Evolutionary conservation across 2,329 filamentous ascomycete genomes (phyloP).

Genomic region (Eutypella sp.): DNA sequence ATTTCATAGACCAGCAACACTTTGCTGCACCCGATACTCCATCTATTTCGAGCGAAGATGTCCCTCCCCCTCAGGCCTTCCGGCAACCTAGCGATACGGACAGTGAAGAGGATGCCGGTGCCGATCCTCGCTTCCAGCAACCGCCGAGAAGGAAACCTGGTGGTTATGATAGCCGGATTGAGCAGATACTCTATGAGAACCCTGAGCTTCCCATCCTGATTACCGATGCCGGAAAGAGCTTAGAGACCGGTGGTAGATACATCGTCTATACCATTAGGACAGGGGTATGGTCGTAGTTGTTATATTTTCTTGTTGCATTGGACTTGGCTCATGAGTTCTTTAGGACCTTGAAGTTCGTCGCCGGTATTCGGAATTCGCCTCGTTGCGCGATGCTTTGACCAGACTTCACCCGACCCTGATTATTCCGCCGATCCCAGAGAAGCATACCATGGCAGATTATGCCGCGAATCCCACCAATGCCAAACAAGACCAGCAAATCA

Average conservation of each 20-base stretch:
- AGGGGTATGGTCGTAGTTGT: conserved; percentile 56
- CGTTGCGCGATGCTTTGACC: conserved; percentile 80
- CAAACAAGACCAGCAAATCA: conserved; percentile 95
- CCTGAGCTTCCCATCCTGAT: conserved; percentile 87
- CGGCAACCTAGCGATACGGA: conserved; percentile 36
- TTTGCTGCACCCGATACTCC: conserved; percentile 68
- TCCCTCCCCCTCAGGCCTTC: conserved; percentile 35
- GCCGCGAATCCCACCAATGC: conserved; percentile 96
- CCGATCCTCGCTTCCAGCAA: conserved; percentile 34
- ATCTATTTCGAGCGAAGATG: conserved; percentile 64
- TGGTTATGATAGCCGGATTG: conserved; percentile 89
- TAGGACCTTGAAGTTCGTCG: conserved; percentile 93
- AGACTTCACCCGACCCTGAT: conserved; percentile 92
- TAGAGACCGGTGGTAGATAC: conserved; percentile 84
- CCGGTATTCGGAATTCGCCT: conserved; percentile 94
- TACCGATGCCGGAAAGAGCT: conserved; percentile 90
- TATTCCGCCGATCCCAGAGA: conserved; percentile 95
- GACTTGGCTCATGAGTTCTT: conserved; percentile 5
- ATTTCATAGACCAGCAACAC: conserved; percentile 42
- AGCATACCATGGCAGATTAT: conserved; percentile 98
- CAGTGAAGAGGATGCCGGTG: conserved; percentile 44
- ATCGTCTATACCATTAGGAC: conserved; percentile 98
- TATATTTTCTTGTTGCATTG: not conserved
- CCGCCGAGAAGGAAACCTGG: conserved; percentile 67
- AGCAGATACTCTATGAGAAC: conserved; percentile 96